These are phyloP conservation scores for Trichoderma polysporum DNA, from an alignment of 2,329 filamentous ascomycete species.

Conservation along the genomic window DNA sequence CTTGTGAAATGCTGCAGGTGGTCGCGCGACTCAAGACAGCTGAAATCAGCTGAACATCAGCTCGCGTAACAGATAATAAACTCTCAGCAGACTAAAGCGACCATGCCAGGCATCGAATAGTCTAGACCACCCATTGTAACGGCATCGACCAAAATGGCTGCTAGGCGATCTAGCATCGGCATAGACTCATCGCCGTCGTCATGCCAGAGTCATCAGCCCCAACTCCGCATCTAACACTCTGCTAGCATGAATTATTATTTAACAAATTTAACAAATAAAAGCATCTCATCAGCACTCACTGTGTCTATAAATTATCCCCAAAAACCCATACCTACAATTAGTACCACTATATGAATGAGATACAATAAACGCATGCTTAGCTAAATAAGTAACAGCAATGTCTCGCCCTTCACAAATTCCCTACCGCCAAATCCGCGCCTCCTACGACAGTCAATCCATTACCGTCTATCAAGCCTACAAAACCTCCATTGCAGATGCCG, in stretches of 20 bases:
- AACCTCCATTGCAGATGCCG: conserved; percentile 50
- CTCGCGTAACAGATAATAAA: background rate
- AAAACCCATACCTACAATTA: background rate
- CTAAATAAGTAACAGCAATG: background rate
- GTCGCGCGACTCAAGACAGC: no score
- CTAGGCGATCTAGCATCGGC: conserved; percentile 4
- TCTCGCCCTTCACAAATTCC: conserved; percentile 26
- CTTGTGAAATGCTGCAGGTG: background rate
- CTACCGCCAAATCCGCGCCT: conserved; percentile 54
- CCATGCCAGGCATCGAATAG: background rate
- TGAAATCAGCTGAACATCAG: no score
- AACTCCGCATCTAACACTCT: conserved; percentile 1
- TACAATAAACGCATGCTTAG: no score
- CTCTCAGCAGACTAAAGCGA: background rate
- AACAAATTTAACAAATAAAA: background rate
- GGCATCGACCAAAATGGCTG: background rate
- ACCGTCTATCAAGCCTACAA: conserved; percentile 64
- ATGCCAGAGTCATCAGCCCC: conserved; percentile 18
- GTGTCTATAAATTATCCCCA: no score
- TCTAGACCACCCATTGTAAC: background rate
- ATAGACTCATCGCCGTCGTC: conserved; percentile 17
- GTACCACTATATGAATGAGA: background rate
- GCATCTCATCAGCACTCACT: background rate
- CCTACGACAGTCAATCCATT: conserved; percentile 50
- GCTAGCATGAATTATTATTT: background rate